Conservation (phyloP, 2,329 filamentous ascomycete species). For the Neoascochyta sp. region DNA sequence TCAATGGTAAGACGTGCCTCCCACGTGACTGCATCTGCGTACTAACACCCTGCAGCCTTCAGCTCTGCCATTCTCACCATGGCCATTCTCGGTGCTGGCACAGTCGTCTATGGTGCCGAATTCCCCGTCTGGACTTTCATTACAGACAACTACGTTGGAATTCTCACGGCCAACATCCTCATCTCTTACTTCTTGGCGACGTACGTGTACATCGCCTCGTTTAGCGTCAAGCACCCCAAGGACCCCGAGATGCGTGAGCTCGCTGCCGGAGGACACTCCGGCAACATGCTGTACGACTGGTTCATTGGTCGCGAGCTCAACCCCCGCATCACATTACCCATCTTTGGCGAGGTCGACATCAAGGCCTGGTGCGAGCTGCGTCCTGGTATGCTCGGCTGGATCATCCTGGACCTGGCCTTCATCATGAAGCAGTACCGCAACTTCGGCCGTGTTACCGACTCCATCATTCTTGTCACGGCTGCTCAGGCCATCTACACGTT, state of each 20-base stretch:
- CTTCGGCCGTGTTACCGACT: slow-evolving; percentile 79
- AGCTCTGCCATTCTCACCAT: slow-evolving; percentile 71
- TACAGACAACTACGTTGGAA: slow-evolving; percentile 81
- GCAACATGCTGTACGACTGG: slow-evolving; percentile 90
- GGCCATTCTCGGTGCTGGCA: slow-evolving; percentile 68
- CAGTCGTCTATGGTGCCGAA: slow-evolving; percentile 69
- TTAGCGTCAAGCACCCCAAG: slow-evolving; percentile 67
- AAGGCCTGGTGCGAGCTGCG: slow-evolving; percentile 87
- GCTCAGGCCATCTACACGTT: slow-evolving; percentile 81
- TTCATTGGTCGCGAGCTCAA: slow-evolving; percentile 96
- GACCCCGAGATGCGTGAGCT: slow-evolving; percentile 72
- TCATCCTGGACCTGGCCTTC: slow-evolving; percentile 79
- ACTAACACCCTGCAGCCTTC: slow-evolving; percentile 56
- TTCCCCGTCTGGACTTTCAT: slow-evolving; percentile 92
- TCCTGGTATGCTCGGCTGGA: slow-evolving; percentile 88
- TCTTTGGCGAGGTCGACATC: slow-evolving; percentile 83
- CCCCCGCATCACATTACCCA: slow-evolving; percentile 72
- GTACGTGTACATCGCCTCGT: slow-evolving; percentile 79
- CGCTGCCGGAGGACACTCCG: slow-evolving; percentile 74
- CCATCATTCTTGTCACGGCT: slow-evolving; percentile 72
- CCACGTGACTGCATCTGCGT: slow-evolving; percentile 1
- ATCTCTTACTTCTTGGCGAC: slow-evolving; percentile 69
- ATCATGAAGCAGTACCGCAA: slow-evolving; percentile 83
- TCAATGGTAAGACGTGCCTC: slow-evolving; percentile 50
- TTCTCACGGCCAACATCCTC: slow-evolving; percentile 78